Conservation (phyloP, 306 rosid species). For the Prinsepia uniflora region DNA sequence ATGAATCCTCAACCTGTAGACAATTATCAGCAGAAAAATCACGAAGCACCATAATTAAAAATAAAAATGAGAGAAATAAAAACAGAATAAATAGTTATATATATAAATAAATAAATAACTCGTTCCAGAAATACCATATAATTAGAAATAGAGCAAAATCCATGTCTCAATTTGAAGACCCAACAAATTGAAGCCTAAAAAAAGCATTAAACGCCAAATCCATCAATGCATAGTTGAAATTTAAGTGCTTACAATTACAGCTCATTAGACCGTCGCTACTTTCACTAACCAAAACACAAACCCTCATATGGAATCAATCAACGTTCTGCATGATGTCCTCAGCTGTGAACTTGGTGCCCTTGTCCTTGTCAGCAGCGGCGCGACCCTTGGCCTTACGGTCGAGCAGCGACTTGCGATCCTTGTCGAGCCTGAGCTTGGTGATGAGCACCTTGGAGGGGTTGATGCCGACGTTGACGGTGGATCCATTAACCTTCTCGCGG, state of each 20-base stretch:
- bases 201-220: conserved; percentile 5
- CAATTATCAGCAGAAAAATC: neutral
- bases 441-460: conserved; percentile 73
- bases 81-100: neutral
- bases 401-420: conserved; percentile 81
- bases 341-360: conserved; percentile 87
- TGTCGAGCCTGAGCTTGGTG: conserved; percentile 78
- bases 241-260: neutral
- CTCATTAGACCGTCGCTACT: neutral
- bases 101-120: neutral
- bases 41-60: neutral
- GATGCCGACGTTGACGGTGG: conserved; percentile 92
- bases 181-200: conserved; percentile 18
- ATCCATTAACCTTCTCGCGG: conserved; percentile 91
- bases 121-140: neutral
- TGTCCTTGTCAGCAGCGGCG: conserved; percentile 90
- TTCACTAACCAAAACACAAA: neutral
- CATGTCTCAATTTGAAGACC: conserved; percentile 13
- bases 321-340: conserved; percentile 89
- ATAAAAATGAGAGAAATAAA: neutral
- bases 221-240: neutral
- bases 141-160: conserved; percentile 8
- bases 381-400: conserved; percentile 97
- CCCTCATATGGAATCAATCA: conserved; percentile 40
- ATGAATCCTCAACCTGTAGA: neutral